Evolutionary conservation across 768 basidiomycete genomes (phyloP).

Genomic region (Lenzites betulinus): DNA sequence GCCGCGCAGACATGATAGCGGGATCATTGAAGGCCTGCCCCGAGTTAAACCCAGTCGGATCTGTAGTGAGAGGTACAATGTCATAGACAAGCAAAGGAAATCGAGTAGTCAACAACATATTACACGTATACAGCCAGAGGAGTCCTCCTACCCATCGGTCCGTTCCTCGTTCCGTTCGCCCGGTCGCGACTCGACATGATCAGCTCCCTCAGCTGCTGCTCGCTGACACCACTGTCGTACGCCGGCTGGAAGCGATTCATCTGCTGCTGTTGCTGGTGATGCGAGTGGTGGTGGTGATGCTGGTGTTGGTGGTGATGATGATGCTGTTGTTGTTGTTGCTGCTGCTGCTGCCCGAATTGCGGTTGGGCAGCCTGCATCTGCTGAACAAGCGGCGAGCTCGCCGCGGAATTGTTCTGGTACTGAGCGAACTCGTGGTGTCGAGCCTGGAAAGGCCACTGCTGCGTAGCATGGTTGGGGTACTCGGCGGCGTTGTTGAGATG

Average conservation of each 20-base stretch:
- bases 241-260: slow-evolving; percentile 50
- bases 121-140: slow-evolving; percentile 41
- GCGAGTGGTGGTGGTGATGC: slow-evolving; percentile 10
- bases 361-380: slow-evolving; percentile 45
- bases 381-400: slow-evolving; percentile 50
- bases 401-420: slow-evolving; percentile 35
- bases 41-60: slow-evolving; percentile 39
- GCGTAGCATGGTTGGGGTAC: slow-evolving; percentile 37
- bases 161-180: slow-evolving; percentile 37
- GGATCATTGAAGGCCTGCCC: slow-evolving; percentile 67
- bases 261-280: slow-evolving; percentile 16
- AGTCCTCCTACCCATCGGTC: slow-evolving; percentile 49
- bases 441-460: slow-evolving; percentile 47
- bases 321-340: slow-evolving; percentile 19
- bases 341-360: slow-evolving; percentile 25
- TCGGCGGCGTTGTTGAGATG: slow-evolving; percentile 38
- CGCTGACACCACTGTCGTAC: slow-evolving; percentile 63
- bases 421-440: slow-evolving; percentile 47
- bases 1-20: slow-evolving; percentile 77
- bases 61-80: slow-evolving; percentile 20
- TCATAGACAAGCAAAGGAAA: slow-evolving; percentile 23
- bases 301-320: slow-evolving; percentile 20
- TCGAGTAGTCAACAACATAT: slow-evolving; percentile 36
- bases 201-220: slow-evolving; percentile 76
- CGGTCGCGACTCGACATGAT: slow-evolving; percentile 71